These are phyloP conservation scores for Alternaria hordeiaustralica DNA, from an alignment of 2,329 filamentous ascomycete genomes.

Conservation along the genomic window DNA sequence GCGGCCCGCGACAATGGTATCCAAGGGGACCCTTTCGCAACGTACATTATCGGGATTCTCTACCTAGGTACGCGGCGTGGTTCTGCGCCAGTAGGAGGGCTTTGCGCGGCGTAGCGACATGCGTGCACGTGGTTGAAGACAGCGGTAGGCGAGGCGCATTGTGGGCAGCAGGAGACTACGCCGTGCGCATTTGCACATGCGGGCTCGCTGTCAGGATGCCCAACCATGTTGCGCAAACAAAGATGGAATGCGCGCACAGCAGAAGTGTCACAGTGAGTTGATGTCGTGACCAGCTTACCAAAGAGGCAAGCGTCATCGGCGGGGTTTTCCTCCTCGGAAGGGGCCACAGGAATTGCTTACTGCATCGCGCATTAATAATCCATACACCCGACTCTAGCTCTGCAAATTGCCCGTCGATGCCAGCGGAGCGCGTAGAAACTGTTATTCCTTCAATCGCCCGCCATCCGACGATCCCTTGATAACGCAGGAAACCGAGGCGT, in stretches of 20 bases:
- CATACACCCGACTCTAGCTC: conserved; percentile 11
- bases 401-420: conserved; percentile 1
- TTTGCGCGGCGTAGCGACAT: conserved; percentile 4
- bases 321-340: conserved; percentile 1
- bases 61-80: background rate
- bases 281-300: conserved; percentile 11
- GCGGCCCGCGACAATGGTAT: conserved; percentile 21
- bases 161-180: background rate
- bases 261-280: conserved; percentile 10
- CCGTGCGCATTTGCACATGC: conserved; percentile 8
- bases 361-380: conserved; percentile 22
- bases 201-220: conserved; percentile 19
- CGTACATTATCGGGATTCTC: conserved; percentile 8
- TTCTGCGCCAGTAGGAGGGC: conserved; percentile 5
- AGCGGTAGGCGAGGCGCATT: conserved; percentile 12
- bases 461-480: conserved; percentile 4
- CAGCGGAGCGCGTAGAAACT: background rate
- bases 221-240: conserved; percentile 16
- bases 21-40: conserved; percentile 8
- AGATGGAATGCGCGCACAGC: conserved; percentile 15
- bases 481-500: conserved; percentile 8
- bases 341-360: conserved; percentile 1
- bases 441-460: background rate
- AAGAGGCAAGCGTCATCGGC: conserved; percentile 17
- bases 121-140: conserved; percentile 22